These are phyloP conservation scores for Botryotinia convoluta DNA, from an alignment of 2,329 filamentous ascomycete species.

Conservation along the genomic window DNA sequence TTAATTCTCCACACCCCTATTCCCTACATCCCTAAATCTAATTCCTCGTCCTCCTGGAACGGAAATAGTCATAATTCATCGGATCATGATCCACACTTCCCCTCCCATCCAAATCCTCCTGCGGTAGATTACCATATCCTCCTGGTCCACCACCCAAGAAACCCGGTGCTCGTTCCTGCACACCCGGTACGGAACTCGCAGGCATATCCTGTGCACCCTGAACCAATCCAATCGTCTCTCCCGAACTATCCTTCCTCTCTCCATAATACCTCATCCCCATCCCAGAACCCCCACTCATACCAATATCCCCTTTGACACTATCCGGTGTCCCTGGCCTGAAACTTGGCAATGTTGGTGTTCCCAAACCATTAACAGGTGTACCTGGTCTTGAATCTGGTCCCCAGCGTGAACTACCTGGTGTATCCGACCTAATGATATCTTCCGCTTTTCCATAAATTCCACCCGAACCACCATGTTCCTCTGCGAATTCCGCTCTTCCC, in stretches of 20 bases:
- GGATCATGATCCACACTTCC: slow-evolving; percentile 34
- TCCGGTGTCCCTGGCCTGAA: slow-evolving; percentile 7
- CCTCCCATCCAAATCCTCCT: slow-evolving; percentile 39
- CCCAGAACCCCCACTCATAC: slow-evolving; percentile 2
- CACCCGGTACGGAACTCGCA: neutral
- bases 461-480: slow-evolving; percentile 77
- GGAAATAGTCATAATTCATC: slow-evolving; percentile 38
- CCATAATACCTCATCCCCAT: slow-evolving; percentile 2
- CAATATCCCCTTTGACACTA: slow-evolving; percentile 9
- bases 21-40: neutral
- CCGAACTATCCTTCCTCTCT: slow-evolving; percentile 2
- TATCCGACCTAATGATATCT: slow-evolving; percentile 49
- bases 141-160: slow-evolving; percentile 57
- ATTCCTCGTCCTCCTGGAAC: slow-evolving; percentile 26
- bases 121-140: slow-evolving; percentile 59
- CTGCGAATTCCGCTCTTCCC: slow-evolving; percentile 80
- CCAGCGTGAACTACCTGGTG: slow-evolving; percentile 30
- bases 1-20: neutral
- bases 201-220: slow-evolving; percentile 7
- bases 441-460: slow-evolving; percentile 58
- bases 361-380: slow-evolving; percentile 19
- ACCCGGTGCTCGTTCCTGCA: slow-evolving; percentile 44
- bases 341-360: slow-evolving; percentile 1
- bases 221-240: slow-evolving; percentile 6
- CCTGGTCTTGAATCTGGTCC: slow-evolving; percentile 31